Evolutionary conservation across 768 basidiomycete genomes (phyloP), one percentile per base, ranked within the genome.

Genomic region (Leccinum imitatum): DNA sequence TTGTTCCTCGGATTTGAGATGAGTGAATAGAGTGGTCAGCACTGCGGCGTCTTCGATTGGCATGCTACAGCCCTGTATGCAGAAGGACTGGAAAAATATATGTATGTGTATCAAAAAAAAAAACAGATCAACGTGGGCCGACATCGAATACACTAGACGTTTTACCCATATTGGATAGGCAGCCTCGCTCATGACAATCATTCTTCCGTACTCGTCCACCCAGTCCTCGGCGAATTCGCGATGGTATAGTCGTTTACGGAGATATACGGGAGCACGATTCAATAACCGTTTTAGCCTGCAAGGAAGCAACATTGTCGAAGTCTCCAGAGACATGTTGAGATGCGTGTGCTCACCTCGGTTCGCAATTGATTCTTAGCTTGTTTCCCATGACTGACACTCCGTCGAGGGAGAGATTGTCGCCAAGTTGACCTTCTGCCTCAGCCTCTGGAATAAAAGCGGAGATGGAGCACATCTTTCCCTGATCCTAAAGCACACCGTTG

Each of bases 111-210:
- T 41, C 27, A 27, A 7, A 27, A 2, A 27, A 7, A 27, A 27
- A 41, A 19, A 57, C 7, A 25, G 17, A 53, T 61, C 9, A 63
- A 35, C 9, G 50, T 31, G 23, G 17, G 30, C 37, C 15, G 3
- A 19, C 15, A 52, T 27, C 0, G 30, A 56, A 13, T 19, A 10
- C 6, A 35, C 3, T 21, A 13, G 27, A 48, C 23, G 11, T 67
- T 73, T 63, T 63, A 82, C 85, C 72, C 82, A 73, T 62, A 82
- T 74, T 6, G 87, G 83, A 71, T 86, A 85, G 8, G 83, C 84
- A 8, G 85, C 82, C 62, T 87, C 84, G 52, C 86, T 82, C 50
- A 86, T 78, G 35, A 87, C 66, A 25, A 84, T 81, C 41, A 86
- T 65, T 59, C 79, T 76, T 31, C 80, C 82, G 11, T 76, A 66